Evolutionary conservation across 1,284 basidiomycete species (phyloP).

Genomic region (Cryptococcus sp.): DNA sequence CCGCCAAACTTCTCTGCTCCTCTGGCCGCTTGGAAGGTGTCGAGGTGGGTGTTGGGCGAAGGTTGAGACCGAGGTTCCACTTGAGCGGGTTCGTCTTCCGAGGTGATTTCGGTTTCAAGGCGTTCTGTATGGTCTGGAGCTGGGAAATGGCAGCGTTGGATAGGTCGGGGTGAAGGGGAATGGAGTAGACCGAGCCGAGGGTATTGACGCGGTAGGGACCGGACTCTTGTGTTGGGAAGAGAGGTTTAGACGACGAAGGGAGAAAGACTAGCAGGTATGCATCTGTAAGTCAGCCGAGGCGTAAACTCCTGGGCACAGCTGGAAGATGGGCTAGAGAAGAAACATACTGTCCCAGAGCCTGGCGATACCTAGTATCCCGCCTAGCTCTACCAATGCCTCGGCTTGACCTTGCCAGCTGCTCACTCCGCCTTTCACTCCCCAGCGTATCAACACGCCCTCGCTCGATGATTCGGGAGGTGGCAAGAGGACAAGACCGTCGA

Average conservation of each 20-base stretch:
- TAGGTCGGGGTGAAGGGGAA: constrained; percentile 28
- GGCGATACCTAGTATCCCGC: constrained; percentile 42
- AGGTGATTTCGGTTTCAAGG: background rate
- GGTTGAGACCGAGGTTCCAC: constrained; percentile 4
- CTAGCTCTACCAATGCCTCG: constrained; percentile 29
- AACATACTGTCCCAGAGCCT: constrained; percentile 44
- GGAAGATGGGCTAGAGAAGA: background rate
- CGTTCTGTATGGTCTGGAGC: constrained; percentile 11
- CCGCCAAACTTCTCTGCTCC: background rate
- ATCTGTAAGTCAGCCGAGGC: constrained; percentile 18
- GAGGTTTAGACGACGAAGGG: constrained; percentile 11
- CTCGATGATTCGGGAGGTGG: background rate
- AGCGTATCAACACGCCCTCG: background rate
- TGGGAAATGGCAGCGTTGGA: constrained; percentile 18
- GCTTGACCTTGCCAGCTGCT: constrained; percentile 11
- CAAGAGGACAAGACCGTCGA: background rate
- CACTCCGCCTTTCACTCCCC: constrained; percentile 30
- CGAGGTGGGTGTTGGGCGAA: background rate
- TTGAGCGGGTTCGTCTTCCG: background rate
- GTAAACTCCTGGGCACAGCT: background rate
- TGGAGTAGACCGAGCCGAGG: constrained; percentile 33
- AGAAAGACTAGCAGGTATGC: constrained; percentile 45
- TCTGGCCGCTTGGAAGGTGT: background rate
- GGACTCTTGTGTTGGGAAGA: background rate
- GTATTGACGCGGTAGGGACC: constrained; percentile 29